Conservation (phyloP, 108 stramenopile genomes). For the Chaetoceros tenuissimus region DNA sequence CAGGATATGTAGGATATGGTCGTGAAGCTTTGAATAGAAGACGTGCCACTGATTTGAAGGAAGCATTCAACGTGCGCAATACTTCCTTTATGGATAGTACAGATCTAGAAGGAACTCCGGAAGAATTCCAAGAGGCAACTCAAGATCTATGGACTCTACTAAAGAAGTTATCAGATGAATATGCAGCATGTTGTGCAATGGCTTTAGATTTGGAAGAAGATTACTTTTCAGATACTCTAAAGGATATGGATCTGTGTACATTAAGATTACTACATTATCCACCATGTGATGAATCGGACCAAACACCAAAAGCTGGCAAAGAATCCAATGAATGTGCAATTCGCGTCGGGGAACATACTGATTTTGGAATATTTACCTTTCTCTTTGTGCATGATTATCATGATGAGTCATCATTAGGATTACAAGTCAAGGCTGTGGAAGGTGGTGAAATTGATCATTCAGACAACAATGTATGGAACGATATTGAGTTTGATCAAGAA, state of each 20-base stretch:
- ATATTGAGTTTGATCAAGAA: conserved; percentile 5
- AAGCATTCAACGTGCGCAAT: conserved; percentile 25
- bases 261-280: conserved; percentile 28
- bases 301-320: neutral
- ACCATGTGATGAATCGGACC: conserved; percentile 3
- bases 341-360: conserved; percentile 28
- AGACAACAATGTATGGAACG: conserved; percentile 12
- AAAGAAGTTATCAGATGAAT: conserved; percentile 2
- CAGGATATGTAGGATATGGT: conserved; percentile 11
- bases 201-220: conserved; percentile 15
- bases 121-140: conserved; percentile 8
- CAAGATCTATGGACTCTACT: neutral
- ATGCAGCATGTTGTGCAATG: conserved; percentile 15
- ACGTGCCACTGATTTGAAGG: conserved; percentile 18
- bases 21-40: conserved; percentile 20
- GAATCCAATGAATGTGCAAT: neutral
- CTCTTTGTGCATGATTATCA: conserved; percentile 15
- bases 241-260: conserved; percentile 15
- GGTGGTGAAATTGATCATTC: conserved; percentile 21
- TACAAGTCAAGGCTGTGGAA: conserved; percentile 25
- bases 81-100: conserved; percentile 7
- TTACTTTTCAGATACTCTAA: conserved; percentile 12
- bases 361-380: conserved; percentile 32
- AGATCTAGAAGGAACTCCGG: conserved; percentile 2
- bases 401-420: conserved; percentile 8